phyloP scores from a whole-genome alignment of 139 green algal species.

The Coccomyxa sp. region DNA sequence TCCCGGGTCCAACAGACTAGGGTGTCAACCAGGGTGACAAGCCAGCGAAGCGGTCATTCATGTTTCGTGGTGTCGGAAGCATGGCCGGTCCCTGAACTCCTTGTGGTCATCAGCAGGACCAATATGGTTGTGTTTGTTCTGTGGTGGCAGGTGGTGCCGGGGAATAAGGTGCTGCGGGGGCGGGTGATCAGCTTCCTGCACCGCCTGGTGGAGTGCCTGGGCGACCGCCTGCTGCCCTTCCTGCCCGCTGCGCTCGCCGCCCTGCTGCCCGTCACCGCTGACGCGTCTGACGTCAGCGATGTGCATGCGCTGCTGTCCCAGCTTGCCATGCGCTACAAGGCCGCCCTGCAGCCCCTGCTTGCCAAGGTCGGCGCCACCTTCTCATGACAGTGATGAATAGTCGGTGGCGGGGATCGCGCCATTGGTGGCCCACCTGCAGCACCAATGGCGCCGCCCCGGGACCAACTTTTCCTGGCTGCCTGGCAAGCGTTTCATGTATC shows the following conservation, averaged over 20 bases:
- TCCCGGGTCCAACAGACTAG: too few relatives aligned
- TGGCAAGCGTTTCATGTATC: background rate
- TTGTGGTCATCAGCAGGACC: too few relatives aligned
- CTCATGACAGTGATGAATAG: background rate
- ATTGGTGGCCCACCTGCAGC: background rate
- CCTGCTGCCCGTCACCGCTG: constrained; percentile 39
- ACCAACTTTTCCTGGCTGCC: background rate
- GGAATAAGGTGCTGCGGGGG: constrained; percentile 51
- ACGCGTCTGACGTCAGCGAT: constrained; percentile 54
- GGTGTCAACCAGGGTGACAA: too few relatives aligned
- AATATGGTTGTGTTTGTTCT: constrained; percentile 12
- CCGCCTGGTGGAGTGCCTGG: constrained; percentile 80
- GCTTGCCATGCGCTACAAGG: constrained; percentile 60
- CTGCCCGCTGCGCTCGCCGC: constrained; percentile 55
- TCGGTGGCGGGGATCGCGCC: background rate
- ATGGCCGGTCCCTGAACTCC: too few relatives aligned
- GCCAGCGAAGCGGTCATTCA: too few relatives aligned
- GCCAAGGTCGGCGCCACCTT: constrained; percentile 1
- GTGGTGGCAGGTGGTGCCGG: constrained; percentile 45
- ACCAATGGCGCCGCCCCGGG: background rate
- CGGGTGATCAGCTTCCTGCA: constrained; percentile 79
- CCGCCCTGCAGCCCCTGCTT: constrained; percentile 26
- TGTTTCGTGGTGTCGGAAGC: too few relatives aligned
- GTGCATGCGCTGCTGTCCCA: constrained; percentile 67
- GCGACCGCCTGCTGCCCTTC: constrained; percentile 43